Percentiles rank a stretch among this genome's conserved stretches.
Evolutionary conservation across 257 asterid species (phyloP).

Genomic region (Capsicum baccatum): DNA sequence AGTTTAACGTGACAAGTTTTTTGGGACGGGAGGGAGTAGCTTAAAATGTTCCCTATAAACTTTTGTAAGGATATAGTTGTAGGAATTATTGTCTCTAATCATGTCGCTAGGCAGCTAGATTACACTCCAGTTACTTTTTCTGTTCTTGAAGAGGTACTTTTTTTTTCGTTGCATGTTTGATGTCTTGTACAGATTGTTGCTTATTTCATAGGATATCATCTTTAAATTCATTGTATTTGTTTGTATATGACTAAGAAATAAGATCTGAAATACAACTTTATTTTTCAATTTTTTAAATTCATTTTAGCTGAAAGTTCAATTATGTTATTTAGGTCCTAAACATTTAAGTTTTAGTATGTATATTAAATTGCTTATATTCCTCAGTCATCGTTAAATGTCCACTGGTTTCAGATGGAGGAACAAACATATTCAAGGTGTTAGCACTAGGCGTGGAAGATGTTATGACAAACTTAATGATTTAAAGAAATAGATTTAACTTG

Average conservation of each 20-base stretch:
- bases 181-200: neutral
- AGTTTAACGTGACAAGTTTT: too few relatives aligned
- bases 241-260: too few relatives aligned
- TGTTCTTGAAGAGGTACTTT: conserved; percentile 66
- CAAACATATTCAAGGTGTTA: conserved; percentile 72
- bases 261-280: neutral
- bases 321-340: neutral
- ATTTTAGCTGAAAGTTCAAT: neutral
- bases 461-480: conserved; percentile 42
- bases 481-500: neutral
- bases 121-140: conserved; percentile 61
- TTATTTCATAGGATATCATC: neutral
- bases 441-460: conserved; percentile 75
- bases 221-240: too few relatives aligned
- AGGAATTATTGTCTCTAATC: conserved; percentile 66
- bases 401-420: conserved; percentile 58
- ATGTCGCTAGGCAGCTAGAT: conserved; percentile 72
- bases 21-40: too few relatives aligned
- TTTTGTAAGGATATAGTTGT: conserved; percentile 30
- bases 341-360: too few relatives aligned
- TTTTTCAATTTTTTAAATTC: neutral
- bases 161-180: neutral
- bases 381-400: neutral
- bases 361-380: neutral
- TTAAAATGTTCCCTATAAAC: too few relatives aligned